Conservation (phyloP, 2,329 filamentous ascomycete species). For the Colletotrichum coccodes region DNA sequence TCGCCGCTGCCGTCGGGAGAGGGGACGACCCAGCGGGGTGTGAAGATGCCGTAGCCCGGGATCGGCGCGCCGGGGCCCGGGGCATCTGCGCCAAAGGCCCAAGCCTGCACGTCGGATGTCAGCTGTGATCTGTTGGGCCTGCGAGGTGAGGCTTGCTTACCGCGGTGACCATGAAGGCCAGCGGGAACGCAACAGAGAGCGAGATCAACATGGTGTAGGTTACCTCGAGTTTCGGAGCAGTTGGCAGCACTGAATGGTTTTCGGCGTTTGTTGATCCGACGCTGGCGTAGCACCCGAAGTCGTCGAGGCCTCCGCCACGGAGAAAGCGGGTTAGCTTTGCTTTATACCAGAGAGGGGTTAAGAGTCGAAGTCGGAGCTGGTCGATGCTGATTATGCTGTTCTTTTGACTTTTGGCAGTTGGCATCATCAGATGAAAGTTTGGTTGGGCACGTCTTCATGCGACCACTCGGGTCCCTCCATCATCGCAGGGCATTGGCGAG, state of each 20-base stretch:
- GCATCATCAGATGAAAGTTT: not conserved
- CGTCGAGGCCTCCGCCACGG: too few species aligned
- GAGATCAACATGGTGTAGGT: not conserved
- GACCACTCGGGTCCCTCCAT: not conserved
- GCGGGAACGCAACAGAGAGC: not conserved
- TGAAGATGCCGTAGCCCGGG: not conserved
- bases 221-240: too few species aligned
- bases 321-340: not conserved
- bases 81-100: not conserved
- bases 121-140: not conserved
- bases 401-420: not conserved
- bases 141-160: not conserved
- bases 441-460: not conserved
- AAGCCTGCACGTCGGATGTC: not conserved
- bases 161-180: not conserved
- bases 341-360: not conserved
- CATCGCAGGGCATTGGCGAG: too few species aligned
- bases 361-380: not conserved
- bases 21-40: constrained; percentile 4
- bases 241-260: not conserved
- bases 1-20: constrained; percentile 5
- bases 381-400: not conserved
- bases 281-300: too few species aligned
- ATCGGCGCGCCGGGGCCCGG: not conserved
- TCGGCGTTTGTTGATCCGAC: too few species aligned